A percentile compares a stretch with the other conserved stretches of the same genome.
phyloP scores from a whole-genome alignment of 1,284 basidiomycete genomes.

The Butyriboletus appendiculatus region DNA sequence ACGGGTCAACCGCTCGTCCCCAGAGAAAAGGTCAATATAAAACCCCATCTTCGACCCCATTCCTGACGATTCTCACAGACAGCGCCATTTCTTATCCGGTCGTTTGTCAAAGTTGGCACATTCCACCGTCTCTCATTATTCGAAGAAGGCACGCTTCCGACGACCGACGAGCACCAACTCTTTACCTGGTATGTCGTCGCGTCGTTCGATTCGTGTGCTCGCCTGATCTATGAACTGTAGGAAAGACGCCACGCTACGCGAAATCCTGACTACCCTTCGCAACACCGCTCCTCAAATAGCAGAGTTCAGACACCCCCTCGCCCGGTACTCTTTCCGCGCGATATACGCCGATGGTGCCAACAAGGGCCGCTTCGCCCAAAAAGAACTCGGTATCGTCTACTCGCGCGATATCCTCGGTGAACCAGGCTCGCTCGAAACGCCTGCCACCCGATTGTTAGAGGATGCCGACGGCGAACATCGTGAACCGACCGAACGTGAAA shows the following conservation, averaged over 20 bases:
- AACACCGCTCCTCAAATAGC: conserved; percentile 59
- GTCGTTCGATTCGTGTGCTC: background rate
- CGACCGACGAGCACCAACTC: conserved; percentile 75
- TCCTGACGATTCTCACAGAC: conserved; percentile 45
- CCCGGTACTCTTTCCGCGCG: conserved; percentile 74
- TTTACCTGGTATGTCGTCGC: conserved; percentile 62
- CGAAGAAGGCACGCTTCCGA: conserved; percentile 71
- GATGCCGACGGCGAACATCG: conserved; percentile 46
- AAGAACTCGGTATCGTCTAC: conserved; percentile 77
- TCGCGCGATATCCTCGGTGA: conserved; percentile 80
- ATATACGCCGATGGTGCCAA: conserved; percentile 71
- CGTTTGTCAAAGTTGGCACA: conserved; percentile 77
- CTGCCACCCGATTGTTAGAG: conserved; percentile 59
- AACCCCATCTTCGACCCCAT: accelerated
- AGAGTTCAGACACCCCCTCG: conserved; percentile 76
- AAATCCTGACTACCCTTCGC: conserved; percentile 73
- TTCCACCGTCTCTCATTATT: conserved; percentile 73
- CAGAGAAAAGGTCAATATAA: conserved; percentile 41
- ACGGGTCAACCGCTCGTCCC: conserved; percentile 38
- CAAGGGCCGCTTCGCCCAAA: conserved; percentile 67
- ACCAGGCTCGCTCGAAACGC: conserved; percentile 56
- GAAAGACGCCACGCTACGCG: conserved; percentile 77
- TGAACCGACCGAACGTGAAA: conserved; percentile 45
- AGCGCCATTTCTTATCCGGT: conserved; percentile 73
- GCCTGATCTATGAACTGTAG: conserved; percentile 38